Evolutionary conservation across 257 asterid species (phyloP), one percentile per base, ranked within the genome.

Genomic region (Perilla frutescens): DNA sequence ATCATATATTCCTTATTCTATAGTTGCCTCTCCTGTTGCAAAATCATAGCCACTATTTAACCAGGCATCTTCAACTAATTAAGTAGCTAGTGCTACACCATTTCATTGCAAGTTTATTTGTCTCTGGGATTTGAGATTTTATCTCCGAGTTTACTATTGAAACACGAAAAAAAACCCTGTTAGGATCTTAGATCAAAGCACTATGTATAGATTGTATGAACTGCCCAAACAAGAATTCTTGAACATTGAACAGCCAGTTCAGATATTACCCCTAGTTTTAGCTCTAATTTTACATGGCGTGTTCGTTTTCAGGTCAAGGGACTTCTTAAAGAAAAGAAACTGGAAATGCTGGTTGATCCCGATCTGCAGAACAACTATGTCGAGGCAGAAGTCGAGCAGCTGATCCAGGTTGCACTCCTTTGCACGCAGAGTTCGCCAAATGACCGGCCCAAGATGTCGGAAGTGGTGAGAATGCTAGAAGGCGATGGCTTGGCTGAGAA

Each of bases 391-490:
- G 87, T 83, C 3, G 87, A 86, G 87, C 88, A 84, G 70, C 75
- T 86, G 72, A 82, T 86, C 72, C 85, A 86, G 57, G 88, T 86
- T 8, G 88, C 88, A 9, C 72, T 86, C 49, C 87, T 86, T 1
- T 86, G 91, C 58, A 84, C 91, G 2, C 88, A 86, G 66, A 71
- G 84, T 34, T 76, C 83, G 2, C 87, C 90, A 0, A 73, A 73
- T 82, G 85, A 86, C 72, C 80, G 90, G 2, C 88, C 91, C 3
- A 86, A 83, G 77, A 86, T 86, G 91, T 81, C 88, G 8, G 88
- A 86, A 15, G 88, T 86, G 43, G 87, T 86, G 39, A 70, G 85
- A 14, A 86, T 86, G 88, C 76, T 86, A 0, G 88, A 84, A 77
- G 91, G 91, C 1, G 91, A 86, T 6, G 91, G 88, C 31, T 73